These are phyloP conservation scores for Solanum hybrid DNA, from an alignment of 305 asterid genomes.

Conservation along the genomic window DNA sequence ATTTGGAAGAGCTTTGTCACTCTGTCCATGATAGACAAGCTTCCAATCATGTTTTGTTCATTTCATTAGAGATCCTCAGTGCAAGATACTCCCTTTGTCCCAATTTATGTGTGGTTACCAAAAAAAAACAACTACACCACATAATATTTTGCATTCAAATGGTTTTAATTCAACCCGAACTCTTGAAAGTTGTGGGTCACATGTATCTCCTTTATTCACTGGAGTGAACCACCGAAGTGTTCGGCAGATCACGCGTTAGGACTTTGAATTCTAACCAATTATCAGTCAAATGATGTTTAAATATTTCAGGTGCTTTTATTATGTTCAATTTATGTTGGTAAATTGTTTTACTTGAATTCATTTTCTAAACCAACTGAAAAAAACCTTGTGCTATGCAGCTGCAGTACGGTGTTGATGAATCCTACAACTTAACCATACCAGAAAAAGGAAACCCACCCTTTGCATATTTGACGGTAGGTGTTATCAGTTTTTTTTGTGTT, in stretches of 20 bases:
- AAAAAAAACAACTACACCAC: too few species aligned
- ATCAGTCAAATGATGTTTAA: neutral
- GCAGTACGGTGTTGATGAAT: slow-evolving; percentile 67
- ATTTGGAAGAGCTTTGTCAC: neutral
- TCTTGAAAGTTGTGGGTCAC: neutral
- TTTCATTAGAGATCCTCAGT: neutral
- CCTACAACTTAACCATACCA: slow-evolving; percentile 58
- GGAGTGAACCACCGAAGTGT: neutral
- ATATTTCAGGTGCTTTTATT: neutral
- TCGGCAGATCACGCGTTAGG: neutral
- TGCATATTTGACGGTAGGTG: slow-evolving; percentile 60
- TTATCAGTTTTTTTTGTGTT: neutral
- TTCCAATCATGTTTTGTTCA: neutral
- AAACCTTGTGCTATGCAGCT: slow-evolving; percentile 41
- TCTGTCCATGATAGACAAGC: neutral
- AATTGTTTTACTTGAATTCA: neutral
- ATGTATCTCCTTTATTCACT: neutral
- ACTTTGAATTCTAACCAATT: neutral
- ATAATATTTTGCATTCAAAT: neutral
- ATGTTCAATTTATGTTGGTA: neutral
- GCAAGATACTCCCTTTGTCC: neutral
- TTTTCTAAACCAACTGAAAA: slow-evolving; percentile 3
- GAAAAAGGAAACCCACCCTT: slow-evolving; percentile 41
- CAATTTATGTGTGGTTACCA: neutral
- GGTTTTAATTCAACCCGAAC: neutral